These are phyloP conservation scores for Pseudogymnoascus sp. DNA, from an alignment of 2,329 filamentous ascomycete genomes.

Conservation along the genomic window DNA sequence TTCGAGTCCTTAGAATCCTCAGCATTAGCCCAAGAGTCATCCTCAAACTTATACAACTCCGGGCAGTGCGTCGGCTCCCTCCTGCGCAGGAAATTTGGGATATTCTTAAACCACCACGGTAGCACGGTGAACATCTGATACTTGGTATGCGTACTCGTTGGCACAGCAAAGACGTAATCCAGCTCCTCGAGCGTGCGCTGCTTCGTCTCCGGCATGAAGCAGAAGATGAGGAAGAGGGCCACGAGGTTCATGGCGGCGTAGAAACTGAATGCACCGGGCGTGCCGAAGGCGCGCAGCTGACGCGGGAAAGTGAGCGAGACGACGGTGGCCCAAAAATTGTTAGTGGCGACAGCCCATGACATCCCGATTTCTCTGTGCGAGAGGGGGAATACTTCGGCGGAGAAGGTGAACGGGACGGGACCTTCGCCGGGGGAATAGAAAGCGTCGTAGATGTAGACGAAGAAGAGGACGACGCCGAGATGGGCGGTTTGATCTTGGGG, in stretches of 20 bases:
- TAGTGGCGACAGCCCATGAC: constrained; percentile 56
- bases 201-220: constrained; percentile 54
- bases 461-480: constrained; percentile 51
- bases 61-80: constrained; percentile 11
- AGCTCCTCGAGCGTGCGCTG: constrained; percentile 31
- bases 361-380: constrained; percentile 59
- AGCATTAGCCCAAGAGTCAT: constrained; percentile 14
- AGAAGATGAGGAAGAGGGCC: constrained; percentile 50
- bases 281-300: constrained; percentile 21
- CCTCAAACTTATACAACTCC: constrained; percentile 18
- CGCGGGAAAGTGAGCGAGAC: constrained; percentile 48
- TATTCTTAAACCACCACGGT: constrained; percentile 51
- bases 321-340: constrained; percentile 53
- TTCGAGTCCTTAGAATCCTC: background rate
- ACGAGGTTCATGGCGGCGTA: constrained; percentile 51
- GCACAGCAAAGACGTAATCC: constrained; percentile 42
- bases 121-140: constrained; percentile 42
- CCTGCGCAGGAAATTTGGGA: background rate
- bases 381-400: constrained; percentile 57
- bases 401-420: constrained; percentile 55
- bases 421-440: constrained; percentile 63
- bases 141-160: constrained; percentile 21
- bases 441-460: constrained; percentile 58
- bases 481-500: constrained; percentile 34
- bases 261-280: constrained; percentile 43